Evolutionary conservation across 2,329 filamentous ascomycete genomes (phyloP).

Genomic region (Penicillium janthinellum): DNA sequence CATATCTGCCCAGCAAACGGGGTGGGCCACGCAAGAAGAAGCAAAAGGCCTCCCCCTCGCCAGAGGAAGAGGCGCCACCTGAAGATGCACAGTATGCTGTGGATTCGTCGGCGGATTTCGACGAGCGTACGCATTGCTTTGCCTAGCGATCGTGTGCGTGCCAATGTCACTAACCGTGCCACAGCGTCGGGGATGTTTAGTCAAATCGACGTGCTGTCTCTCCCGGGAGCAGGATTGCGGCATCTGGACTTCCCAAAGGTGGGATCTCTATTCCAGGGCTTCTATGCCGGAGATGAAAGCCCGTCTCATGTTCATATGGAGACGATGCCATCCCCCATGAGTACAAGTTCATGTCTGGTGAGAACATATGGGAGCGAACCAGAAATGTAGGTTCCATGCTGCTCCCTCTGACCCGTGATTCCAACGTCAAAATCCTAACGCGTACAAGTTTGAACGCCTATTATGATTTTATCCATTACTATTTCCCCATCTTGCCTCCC

Average conservation of each 20-base stretch:
- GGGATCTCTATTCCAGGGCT: slow-evolving; percentile 42
- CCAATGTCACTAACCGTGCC: slow-evolving; percentile 23
- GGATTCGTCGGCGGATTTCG: slow-evolving; percentile 31
- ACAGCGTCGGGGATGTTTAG: slow-evolving; percentile 40
- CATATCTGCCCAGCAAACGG: slow-evolving; percentile 47
- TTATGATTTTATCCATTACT: slow-evolving; percentile 50
- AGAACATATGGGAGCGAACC: slow-evolving; percentile 45
- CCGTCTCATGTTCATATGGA: slow-evolving; percentile 32
- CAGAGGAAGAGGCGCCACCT: slow-evolving; percentile 25
- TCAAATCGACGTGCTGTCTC: slow-evolving; percentile 45
- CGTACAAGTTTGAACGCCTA: slow-evolving; percentile 46
- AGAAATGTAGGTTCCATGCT: slow-evolving; percentile 39
- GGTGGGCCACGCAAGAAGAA: slow-evolving; percentile 49
- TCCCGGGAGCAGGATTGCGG: slow-evolving; percentile 44
- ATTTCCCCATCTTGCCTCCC: slow-evolving; percentile 49
- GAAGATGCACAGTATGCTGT: slow-evolving; percentile 25
- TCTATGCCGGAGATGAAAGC: slow-evolving; percentile 32
- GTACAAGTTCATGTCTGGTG: slow-evolving; percentile 33
- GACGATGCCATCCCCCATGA: slow-evolving; percentile 31
- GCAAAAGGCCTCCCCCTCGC: slow-evolving; percentile 26
- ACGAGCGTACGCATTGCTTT: slow-evolving; percentile 34
- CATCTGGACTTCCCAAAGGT: slow-evolving; percentile 44
- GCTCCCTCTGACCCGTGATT: not conserved
- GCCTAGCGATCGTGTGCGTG: not conserved
- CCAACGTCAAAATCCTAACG: slow-evolving; percentile 17